These are phyloP conservation scores for Penicillium rolfsii DNA, from an alignment of 2,329 filamentous ascomycete species.

Conservation along the genomic window DNA sequence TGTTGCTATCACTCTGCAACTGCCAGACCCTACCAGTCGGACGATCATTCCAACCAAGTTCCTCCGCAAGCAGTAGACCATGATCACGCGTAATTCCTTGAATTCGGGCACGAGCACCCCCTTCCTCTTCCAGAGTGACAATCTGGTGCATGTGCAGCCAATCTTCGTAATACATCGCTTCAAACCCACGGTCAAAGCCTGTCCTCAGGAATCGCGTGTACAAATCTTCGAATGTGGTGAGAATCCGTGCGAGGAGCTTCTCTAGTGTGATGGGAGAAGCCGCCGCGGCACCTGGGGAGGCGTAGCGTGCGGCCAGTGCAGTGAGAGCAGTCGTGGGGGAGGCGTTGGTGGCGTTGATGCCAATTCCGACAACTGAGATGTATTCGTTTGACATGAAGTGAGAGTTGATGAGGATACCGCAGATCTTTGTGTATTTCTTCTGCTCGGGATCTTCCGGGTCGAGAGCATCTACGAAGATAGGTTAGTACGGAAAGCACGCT, in stretches of 20 bases:
- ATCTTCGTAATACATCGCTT: slow-evolving; percentile 74
- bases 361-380: slow-evolving; percentile 82
- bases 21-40: slow-evolving; percentile 77
- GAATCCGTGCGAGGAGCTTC: slow-evolving; percentile 76
- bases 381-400: slow-evolving; percentile 77
- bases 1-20: slow-evolving; percentile 95
- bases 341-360: slow-evolving; percentile 81
- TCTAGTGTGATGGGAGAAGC: slow-evolving; percentile 75
- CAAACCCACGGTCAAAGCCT: slow-evolving; percentile 75
- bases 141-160: slow-evolving; percentile 84
- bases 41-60: slow-evolving; percentile 72
- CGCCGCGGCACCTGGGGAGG: slow-evolving; percentile 49
- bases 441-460: slow-evolving; percentile 61
- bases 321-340: slow-evolving; percentile 87
- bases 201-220: slow-evolving; percentile 74
- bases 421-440: slow-evolving; percentile 78
- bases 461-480: slow-evolving; percentile 58
- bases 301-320: slow-evolving; percentile 61
- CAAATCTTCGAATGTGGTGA: slow-evolving; percentile 74
- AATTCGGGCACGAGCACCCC: slow-evolving; percentile 73
- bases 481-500: background rate
- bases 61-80: slow-evolving; percentile 83
- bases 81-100: slow-evolving; percentile 90
- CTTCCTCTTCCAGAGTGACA: slow-evolving; percentile 78
- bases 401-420: slow-evolving; percentile 89